Conservation (phyloP, 2,329 filamentous ascomycete species). For the Calcarisporium arbuscula region DNA sequence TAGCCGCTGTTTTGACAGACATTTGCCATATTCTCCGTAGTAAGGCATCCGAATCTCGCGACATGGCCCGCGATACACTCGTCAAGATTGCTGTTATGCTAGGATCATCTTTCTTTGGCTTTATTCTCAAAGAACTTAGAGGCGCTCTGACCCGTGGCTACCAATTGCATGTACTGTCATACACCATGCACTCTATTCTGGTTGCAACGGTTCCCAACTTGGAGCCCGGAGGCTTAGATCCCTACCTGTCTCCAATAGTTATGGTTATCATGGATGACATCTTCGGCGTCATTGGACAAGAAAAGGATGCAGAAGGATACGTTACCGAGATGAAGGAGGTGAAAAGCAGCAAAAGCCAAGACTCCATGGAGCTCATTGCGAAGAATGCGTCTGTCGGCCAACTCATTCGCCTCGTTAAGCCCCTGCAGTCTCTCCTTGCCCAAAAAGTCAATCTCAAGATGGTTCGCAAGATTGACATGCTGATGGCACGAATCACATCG, state of each 20-base stretch:
- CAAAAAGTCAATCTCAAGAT: slow-evolving; percentile 81
- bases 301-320: slow-evolving; percentile 96
- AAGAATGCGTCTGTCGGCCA: slow-evolving; percentile 70
- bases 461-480: slow-evolving; percentile 83
- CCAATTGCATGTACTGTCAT: slow-evolving; percentile 91
- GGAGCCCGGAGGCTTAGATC: slow-evolving; percentile 78
- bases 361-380: slow-evolving; percentile 91
- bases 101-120: slow-evolving; percentile 78
- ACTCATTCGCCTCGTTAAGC: slow-evolving; percentile 69
- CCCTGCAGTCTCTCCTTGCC: slow-evolving; percentile 69
- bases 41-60: slow-evolving; percentile 79
- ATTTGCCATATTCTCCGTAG: slow-evolving; percentile 90
- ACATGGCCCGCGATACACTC: slow-evolving; percentile 84
- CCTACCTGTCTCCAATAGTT: slow-evolving; percentile 73
- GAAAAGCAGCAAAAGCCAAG: slow-evolving; percentile 96
- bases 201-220: slow-evolving; percentile 68
- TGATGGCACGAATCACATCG: slow-evolving; percentile 74
- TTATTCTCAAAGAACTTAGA: slow-evolving; percentile 86
- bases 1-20: slow-evolving; percentile 82
- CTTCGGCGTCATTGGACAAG: slow-evolving; percentile 84
- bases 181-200: slow-evolving; percentile 87
- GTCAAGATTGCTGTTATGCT: slow-evolving; percentile 76
- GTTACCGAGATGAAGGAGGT: slow-evolving; percentile 94
- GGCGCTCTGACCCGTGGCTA: slow-evolving; percentile 79
- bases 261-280: slow-evolving; percentile 94